Evolutionary conservation across 352 stramenopile genomes (phyloP).

Genomic region (Lagenidium sp.): DNA sequence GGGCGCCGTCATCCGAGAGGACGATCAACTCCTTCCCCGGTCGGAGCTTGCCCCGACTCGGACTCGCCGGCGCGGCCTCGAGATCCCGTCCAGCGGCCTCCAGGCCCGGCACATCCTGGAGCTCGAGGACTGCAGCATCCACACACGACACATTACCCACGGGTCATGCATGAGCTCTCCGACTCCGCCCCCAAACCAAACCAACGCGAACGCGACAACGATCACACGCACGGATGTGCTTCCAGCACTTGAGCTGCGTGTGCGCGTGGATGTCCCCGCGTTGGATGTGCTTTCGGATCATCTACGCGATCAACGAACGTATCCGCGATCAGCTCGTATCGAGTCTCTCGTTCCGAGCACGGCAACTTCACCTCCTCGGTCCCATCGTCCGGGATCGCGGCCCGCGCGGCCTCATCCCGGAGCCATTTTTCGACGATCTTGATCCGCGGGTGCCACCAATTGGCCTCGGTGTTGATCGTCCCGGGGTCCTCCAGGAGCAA

Average conservation of each 20-base stretch:
- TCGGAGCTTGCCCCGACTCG: conserved; percentile 61
- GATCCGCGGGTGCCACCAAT: conserved; percentile 68
- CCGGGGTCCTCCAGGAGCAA: conserved; percentile 44
- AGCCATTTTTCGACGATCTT: conserved; percentile 66
- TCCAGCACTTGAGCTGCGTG: conserved; percentile 67
- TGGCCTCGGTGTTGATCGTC: conserved; percentile 19
- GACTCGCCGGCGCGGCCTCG: conserved; percentile 23
- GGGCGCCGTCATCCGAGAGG: conserved; percentile 35
- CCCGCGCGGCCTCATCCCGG: conserved; percentile 40
- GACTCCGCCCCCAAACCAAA: too few relatives aligned
- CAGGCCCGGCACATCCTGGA: conserved; percentile 48
- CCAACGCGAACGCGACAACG: neutral
- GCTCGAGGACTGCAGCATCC: conserved; percentile 43
- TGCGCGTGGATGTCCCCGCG: conserved; percentile 58
- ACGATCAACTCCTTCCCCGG: conserved; percentile 75
- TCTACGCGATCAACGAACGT: too few relatives aligned
- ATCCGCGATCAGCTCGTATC: too few relatives aligned
- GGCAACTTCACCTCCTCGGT: conserved; percentile 40
- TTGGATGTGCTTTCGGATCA: conserved; percentile 58
- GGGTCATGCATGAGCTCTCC: too few relatives aligned
- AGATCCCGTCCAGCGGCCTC: conserved; percentile 3
- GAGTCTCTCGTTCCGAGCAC: too few relatives aligned
- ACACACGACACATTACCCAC: neutral
- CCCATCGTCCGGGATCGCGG: conserved; percentile 55
- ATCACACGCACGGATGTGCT: conserved; percentile 44